These are phyloP conservation scores for Akanthomyces lecanii DNA, from an alignment of 2,329 filamentous ascomycete species.

Conservation along the genomic window DNA sequence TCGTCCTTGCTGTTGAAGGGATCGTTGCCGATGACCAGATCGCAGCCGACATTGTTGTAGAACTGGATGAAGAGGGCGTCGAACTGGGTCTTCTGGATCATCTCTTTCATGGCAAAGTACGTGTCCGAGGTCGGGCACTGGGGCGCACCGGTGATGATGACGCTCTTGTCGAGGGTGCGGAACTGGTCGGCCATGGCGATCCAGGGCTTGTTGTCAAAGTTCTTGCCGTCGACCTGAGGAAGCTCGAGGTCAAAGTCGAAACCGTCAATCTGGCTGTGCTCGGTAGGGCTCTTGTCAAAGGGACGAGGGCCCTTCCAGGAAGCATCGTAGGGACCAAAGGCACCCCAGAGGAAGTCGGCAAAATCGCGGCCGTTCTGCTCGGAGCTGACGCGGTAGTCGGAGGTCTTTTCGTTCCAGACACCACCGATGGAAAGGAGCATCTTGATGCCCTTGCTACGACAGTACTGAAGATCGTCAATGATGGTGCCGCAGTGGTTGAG, in stretches of 20 bases:
- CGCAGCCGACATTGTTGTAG: slow-evolving; percentile 43
- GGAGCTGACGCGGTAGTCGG: slow-evolving; percentile 33
- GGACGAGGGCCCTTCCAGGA: slow-evolving; percentile 34
- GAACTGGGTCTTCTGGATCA: slow-evolving; percentile 39
- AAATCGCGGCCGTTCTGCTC: slow-evolving; percentile 32
- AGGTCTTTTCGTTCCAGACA: slow-evolving; percentile 22
- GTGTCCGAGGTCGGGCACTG: slow-evolving; percentile 35
- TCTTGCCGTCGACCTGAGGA: slow-evolving; percentile 26
- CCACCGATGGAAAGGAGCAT: slow-evolving; percentile 41
- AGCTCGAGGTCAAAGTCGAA: slow-evolving; percentile 42
- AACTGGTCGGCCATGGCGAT: slow-evolving; percentile 36
- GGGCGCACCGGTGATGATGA: slow-evolving; percentile 42
- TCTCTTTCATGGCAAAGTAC: slow-evolving; percentile 32
- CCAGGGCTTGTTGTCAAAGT: slow-evolving; percentile 30
- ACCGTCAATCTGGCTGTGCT: slow-evolving; percentile 34
- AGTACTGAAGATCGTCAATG: slow-evolving; percentile 38
- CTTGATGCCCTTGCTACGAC: slow-evolving; percentile 39
- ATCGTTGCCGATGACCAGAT: slow-evolving; percentile 29
- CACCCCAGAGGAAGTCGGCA: slow-evolving; percentile 35
- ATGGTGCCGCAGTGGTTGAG: slow-evolving; percentile 34
- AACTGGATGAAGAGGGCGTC: slow-evolving; percentile 45
- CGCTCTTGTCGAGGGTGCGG: slow-evolving; percentile 27
- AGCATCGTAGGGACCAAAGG: slow-evolving; percentile 35
- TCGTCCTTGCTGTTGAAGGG: slow-evolving; percentile 27
- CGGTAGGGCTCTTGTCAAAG: slow-evolving; percentile 30